Evolutionary conservation across 2,329 filamentous ascomycete species (phyloP).

Genomic region (Neofusicoccum sp.): DNA sequence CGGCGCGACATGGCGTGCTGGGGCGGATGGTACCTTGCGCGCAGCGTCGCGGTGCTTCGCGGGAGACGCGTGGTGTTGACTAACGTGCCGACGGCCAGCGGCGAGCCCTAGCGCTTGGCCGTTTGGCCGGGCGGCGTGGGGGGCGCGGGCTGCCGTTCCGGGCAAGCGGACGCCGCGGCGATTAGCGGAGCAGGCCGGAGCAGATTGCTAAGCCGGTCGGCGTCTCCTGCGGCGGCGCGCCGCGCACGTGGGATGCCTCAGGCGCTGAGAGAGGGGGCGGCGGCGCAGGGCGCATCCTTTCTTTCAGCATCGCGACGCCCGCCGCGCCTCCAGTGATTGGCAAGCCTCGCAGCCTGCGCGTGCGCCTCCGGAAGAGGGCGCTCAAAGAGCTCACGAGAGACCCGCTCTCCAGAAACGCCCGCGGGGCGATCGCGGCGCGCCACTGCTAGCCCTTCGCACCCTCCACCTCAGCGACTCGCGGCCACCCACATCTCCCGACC

Average conservation of each 20-base stretch:
- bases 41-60: conserved; percentile 9
- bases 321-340: conserved; percentile 4
- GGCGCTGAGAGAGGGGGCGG: neutral
- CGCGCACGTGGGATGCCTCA: conserved; percentile 4
- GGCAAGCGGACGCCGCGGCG: neutral
- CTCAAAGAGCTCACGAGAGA: conserved; percentile 3
- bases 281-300: neutral
- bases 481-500: neutral
- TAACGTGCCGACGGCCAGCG: conserved; percentile 1
- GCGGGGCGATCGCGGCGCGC: conserved; percentile 13
- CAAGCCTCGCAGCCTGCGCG: neutral
- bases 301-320: neutral
- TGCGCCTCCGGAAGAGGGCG: conserved; percentile 4
- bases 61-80: conserved; percentile 18
- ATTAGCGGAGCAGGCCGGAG: neutral
- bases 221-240: neutral
- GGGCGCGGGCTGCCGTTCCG: neutral
- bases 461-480: neutral
- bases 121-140: neutral
- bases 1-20: conserved; percentile 17
- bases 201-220: conserved; percentile 7
- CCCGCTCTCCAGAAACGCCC: neutral
- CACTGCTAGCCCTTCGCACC: neutral
- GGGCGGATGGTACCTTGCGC: neutral
- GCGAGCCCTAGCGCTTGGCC: neutral